Percentiles rank a stretch among this genome's conserved stretches.
These are phyloP conservation scores for Kickxella alabastrina DNA, from an alignment of 192 early-diverging fungal species.

Conservation along the genomic window DNA sequence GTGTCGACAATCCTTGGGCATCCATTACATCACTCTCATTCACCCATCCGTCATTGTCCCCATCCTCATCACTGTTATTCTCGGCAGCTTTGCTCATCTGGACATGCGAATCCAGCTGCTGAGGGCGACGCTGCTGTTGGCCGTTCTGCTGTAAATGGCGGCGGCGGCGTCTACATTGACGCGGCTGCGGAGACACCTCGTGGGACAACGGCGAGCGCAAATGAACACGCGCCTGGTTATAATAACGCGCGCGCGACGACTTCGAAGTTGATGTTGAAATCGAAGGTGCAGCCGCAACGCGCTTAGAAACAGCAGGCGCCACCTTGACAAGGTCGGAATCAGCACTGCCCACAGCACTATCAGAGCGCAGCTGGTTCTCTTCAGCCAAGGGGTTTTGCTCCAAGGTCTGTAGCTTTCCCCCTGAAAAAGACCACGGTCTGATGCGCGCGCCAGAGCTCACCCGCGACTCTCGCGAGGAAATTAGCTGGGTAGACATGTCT, in stretches of 20 bases:
- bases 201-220: constrained; percentile 5
- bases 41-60: constrained; percentile 1
- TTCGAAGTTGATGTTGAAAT: too few species aligned
- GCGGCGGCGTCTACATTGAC: too few species aligned
- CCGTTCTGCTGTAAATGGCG: too few species aligned
- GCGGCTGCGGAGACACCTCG: not conserved
- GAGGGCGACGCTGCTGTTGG: not conserved
- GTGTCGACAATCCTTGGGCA: not conserved
- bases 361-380: too few species aligned
- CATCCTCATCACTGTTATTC: not conserved
- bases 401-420: not conserved
- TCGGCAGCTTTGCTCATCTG: not conserved
- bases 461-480: too few species aligned
- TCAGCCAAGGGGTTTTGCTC: too few species aligned
- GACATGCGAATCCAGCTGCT: not conserved
- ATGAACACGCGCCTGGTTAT: not conserved
- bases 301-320: too few species aligned
- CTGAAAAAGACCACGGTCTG: constrained; percentile 15
- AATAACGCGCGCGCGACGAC: too few species aligned
- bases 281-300: too few species aligned
- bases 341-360: too few species aligned
- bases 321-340: too few species aligned
- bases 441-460: too few species aligned
- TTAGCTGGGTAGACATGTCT: not conserved
- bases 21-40: not conserved